These are phyloP conservation scores for Tolypocladium album DNA, from an alignment of 2,329 filamentous ascomycete species.

Conservation along the genomic window DNA sequence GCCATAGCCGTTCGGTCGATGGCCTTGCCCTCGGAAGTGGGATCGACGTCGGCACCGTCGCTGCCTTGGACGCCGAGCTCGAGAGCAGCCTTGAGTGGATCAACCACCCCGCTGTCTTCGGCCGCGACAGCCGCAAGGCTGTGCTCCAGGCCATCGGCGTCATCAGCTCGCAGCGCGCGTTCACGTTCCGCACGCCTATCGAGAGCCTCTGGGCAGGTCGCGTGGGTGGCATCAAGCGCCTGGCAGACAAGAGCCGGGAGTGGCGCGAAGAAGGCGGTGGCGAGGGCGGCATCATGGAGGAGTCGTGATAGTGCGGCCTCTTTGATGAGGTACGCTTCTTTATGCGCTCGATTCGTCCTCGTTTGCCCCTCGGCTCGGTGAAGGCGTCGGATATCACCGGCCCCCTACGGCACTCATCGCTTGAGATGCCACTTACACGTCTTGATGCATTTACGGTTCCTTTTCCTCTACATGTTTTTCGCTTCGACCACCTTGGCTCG, in stretches of 20 bases:
- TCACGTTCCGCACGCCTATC: constrained; percentile 83
- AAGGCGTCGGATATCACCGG: neutral
- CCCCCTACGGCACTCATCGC: neutral
- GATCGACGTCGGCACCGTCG: constrained; percentile 75
- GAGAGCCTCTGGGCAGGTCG: constrained; percentile 84
- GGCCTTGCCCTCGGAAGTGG: constrained; percentile 53
- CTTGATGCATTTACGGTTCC: neutral
- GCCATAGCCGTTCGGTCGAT: constrained; percentile 44
- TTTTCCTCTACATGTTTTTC: neutral
- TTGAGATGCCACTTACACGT: neutral
- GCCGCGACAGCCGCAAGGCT: constrained; percentile 86
- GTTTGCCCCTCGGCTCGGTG: neutral
- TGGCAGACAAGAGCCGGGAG: constrained; percentile 76
- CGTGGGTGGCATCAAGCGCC: constrained; percentile 66
- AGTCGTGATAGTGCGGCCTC: constrained; percentile 30
- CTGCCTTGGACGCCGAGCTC: constrained; percentile 81
- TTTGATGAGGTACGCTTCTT: neutral
- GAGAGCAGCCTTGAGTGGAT: constrained; percentile 94
- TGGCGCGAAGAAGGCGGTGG: constrained; percentile 85
- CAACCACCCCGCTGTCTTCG: constrained; percentile 89
- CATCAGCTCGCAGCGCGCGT: constrained; percentile 87
- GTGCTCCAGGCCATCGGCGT: constrained; percentile 94
- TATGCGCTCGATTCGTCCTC: neutral
- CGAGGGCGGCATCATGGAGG: constrained; percentile 52
- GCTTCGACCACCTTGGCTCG: neutral